These are phyloP conservation scores for Polytrichum formosum DNA, from an alignment of 225 moss, liverwort and hornwort species.

Conservation along the genomic window DNA sequence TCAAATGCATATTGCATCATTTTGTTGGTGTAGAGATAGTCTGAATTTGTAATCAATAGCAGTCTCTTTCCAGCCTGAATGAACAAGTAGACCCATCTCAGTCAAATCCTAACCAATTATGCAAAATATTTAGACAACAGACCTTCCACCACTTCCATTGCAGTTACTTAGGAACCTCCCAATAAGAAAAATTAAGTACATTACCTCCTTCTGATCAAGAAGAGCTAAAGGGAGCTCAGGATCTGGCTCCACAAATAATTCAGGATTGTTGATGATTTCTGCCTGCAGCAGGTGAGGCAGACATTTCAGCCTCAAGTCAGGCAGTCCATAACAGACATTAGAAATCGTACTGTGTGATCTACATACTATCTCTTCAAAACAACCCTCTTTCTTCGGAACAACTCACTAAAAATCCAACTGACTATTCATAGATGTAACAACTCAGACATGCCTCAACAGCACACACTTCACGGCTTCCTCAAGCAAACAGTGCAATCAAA, in stretches of 20 bases:
- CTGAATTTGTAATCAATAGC: constrained; percentile 85
- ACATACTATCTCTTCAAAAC: too few species aligned
- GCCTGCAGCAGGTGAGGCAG: constrained; percentile 36
- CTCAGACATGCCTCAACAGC: too few species aligned
- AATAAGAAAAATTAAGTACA: not conserved
- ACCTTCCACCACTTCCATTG: not conserved
- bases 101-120: not conserved
- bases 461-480: too few species aligned
- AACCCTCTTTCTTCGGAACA: too few species aligned
- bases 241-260: constrained; percentile 78
- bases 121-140: not conserved
- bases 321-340: too few species aligned
- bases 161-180: not conserved
- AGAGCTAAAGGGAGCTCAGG: constrained; percentile 79
- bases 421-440: too few species aligned
- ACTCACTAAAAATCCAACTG: not conserved
- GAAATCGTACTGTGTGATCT: not conserved
- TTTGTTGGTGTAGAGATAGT: constrained; percentile 86
- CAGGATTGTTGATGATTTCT: constrained; percentile 85
- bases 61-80: constrained; percentile 82
- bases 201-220: constrained; percentile 87
- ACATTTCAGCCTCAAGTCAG: not conserved
- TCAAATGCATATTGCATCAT: constrained; percentile 95
- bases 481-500: too few species aligned
- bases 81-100: constrained; percentile 3